Evolutionary conservation across 805 yeast species (phyloP), one percentile per base, ranked within the genome.

Genomic region (Zygosaccharomyces siamensis): DNA sequence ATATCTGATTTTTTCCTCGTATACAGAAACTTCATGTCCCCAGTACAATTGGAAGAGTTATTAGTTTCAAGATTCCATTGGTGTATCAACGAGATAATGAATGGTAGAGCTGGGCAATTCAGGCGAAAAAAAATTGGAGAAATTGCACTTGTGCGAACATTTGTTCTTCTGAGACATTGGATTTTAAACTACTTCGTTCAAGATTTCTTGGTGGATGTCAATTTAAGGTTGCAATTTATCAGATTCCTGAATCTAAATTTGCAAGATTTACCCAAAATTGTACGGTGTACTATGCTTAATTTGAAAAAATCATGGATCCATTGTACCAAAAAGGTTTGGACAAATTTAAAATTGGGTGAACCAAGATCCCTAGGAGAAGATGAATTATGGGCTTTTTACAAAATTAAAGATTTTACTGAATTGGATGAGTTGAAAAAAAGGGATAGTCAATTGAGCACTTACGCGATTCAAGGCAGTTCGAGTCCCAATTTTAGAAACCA

Each of bases 131-230:
- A 73, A 51, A 61, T 76, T 3, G 95, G 95, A 1, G 77, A 82
- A 50, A 72, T 85, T 39, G 83, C 84, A 1, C 71, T 87, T 10
- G 76, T 90, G 32, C 75, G 98, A 58, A 84, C 95, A 0, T 92
- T 90, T 70, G 96, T 88, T 24, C 82, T 86, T 26, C 58, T 93
- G 38, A 78, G 97, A 60, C 96, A 88, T 69, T 92, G 98, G 96
- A 65, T 92, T 16, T 68, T 87, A 50, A 92, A 90, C 66, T 90
- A 87, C 64, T 93, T 89, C 59, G 75, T 81, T 37, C 92, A 87
- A 62, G 98, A 93, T 66, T 93, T 90, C 63, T 70, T 84, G 23
- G 67, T 77, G 12, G 73, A 78, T 42, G 57, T 69, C 18, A 72
- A 75, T 46, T 66, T 84, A 30, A 70, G 89, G 47, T 54, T 58